Percentiles rank a stretch among this genome's conserved stretches.
These are phyloP conservation scores for Penicillium polonicum DNA, from an alignment of 2,329 filamentous ascomycete genomes.

Conservation along the genomic window DNA sequence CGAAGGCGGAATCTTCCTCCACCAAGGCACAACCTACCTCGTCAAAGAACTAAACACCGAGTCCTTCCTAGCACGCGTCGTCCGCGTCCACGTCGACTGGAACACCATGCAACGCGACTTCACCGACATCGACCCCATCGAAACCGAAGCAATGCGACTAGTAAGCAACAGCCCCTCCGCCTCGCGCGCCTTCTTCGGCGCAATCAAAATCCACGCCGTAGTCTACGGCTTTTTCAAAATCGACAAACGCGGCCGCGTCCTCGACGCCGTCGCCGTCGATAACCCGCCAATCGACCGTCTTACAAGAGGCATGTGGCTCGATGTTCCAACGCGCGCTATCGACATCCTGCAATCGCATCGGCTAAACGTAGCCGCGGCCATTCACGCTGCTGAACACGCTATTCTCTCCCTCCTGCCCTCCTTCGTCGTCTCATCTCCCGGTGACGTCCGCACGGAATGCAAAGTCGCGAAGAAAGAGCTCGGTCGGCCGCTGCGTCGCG, in stretches of 20 bases:
- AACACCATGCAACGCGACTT: conserved; percentile 89
- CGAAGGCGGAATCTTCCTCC: conserved; percentile 93
- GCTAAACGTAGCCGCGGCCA: conserved; percentile 81
- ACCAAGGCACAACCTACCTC: conserved; percentile 90
- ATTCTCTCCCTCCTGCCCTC: conserved; percentile 83
- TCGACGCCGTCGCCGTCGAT: conserved; percentile 90
- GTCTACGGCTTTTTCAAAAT: conserved; percentile 98
- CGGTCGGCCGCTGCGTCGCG: conserved; percentile 52
- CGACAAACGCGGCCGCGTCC: conserved; percentile 78
- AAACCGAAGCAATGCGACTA: conserved; percentile 80
- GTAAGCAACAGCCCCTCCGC: conserved; percentile 57
- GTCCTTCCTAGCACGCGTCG: conserved; percentile 78
- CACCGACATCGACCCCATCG: conserved; percentile 89
- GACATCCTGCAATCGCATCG: conserved; percentile 71
- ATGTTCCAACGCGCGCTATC: conserved; percentile 76
- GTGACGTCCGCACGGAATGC: conserved; percentile 91
- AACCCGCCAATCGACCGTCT: conserved; percentile 85
- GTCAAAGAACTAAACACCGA: conserved; percentile 86
- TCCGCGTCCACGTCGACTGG: conserved; percentile 90
- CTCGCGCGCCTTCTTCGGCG: conserved; percentile 77
- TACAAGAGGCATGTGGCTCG: conserved; percentile 92
- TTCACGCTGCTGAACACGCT: conserved; percentile 93
- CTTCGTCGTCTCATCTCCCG: conserved; percentile 84
- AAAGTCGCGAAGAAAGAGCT: conserved; percentile 89
- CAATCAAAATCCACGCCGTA: conserved; percentile 79